A percentile compares a stretch with the other conserved stretches of the same genome.
Evolutionary conservation across 805 yeast species (phyloP).

Genomic region (Candida insectalens): DNA sequence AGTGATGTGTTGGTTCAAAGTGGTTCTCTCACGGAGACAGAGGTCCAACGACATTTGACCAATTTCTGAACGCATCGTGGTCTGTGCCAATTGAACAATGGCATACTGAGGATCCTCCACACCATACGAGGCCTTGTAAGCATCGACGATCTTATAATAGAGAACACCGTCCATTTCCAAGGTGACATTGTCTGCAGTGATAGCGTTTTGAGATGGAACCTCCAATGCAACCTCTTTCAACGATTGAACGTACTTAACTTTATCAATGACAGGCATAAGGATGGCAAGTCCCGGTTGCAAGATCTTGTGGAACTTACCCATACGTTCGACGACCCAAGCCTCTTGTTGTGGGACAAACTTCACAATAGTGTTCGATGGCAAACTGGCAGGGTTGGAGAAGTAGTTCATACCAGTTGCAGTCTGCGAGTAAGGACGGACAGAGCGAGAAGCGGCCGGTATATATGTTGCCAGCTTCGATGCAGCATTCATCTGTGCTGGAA

Average conservation of each 20-base stretch:
- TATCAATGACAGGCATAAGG: slow-evolving; percentile 63
- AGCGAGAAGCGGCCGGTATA: too few relatives aligned
- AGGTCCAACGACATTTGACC: slow-evolving; percentile 76
- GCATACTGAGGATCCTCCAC: slow-evolving; percentile 86
- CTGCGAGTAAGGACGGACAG: too few relatives aligned
- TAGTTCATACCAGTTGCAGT: slow-evolving; percentile 12
- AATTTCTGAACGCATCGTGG: slow-evolving; percentile 85
- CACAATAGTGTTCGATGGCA: slow-evolving; percentile 68
- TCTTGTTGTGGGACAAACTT: slow-evolving; percentile 85
- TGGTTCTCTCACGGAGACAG: slow-evolving; percentile 68
- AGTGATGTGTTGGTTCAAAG: slow-evolving; percentile 64
- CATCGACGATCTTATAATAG: slow-evolving; percentile 68
- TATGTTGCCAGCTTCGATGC: too few relatives aligned
- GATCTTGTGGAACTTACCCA: slow-evolving; percentile 71
- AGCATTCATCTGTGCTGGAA: too few relatives aligned
- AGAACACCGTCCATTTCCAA: slow-evolving; percentile 79
- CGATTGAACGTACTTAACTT: slow-evolving; percentile 72
- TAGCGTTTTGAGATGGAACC: slow-evolving; percentile 76
- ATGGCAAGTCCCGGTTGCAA: slow-evolving; percentile 73
- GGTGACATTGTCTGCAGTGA: slow-evolving; percentile 79
- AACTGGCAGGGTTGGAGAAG: slow-evolving; percentile 21
- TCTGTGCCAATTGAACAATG: slow-evolving; percentile 76
- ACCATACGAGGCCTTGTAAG: slow-evolving; percentile 80
- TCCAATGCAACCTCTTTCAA: slow-evolving; percentile 80
- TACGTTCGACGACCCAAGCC: slow-evolving; percentile 85